Percentiles rank a stretch among this genome's conserved stretches.
Conservation (phyloP, 2,329 filamentous ascomycete genomes). For the Claviceps sp. region DNA sequence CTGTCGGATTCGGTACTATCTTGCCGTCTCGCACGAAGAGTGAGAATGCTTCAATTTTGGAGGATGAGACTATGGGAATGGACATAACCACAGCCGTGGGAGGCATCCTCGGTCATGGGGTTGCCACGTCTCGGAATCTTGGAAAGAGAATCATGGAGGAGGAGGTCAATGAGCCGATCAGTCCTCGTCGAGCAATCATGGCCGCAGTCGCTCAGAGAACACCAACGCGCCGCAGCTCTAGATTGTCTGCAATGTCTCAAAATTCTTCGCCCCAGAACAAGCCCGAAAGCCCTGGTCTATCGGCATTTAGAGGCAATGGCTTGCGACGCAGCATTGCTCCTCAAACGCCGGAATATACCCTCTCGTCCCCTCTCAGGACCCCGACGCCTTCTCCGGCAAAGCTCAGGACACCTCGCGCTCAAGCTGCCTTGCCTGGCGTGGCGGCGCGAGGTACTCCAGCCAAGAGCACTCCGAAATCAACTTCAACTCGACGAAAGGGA, state of each 20-base stretch:
- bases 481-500: conserved; percentile 7
- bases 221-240: conserved; percentile 8
- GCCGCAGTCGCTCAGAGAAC: conserved; percentile 13
- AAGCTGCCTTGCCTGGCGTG: not conserved
- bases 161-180: conserved; percentile 38
- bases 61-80: conserved; percentile 42
- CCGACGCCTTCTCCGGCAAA: conserved; percentile 15
- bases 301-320: conserved; percentile 36
- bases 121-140: conserved; percentile 19
- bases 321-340: conserved; percentile 32
- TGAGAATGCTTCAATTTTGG: conserved; percentile 18
- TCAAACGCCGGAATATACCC: conserved; percentile 16
- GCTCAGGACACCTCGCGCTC: conserved; percentile 9
- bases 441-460: conserved; percentile 1
- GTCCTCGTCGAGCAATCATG: conserved; percentile 24
- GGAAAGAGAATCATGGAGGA: conserved; percentile 46
- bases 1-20: conserved; percentile 42
- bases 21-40: conserved; percentile 16
- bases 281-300: conserved; percentile 41
- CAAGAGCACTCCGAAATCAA: conserved; percentile 7
- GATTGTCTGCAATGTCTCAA: conserved; percentile 11
- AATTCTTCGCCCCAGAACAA: conserved; percentile 15
- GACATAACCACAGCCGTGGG: conserved; percentile 54
- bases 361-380: conserved; percentile 5
- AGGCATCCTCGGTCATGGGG: conserved; percentile 36